Evolutionary conservation across 176 grass and related monocot genomes (phyloP), one percentile per base, ranked within the genome.

Genomic region (Leersia perrieri): DNA sequence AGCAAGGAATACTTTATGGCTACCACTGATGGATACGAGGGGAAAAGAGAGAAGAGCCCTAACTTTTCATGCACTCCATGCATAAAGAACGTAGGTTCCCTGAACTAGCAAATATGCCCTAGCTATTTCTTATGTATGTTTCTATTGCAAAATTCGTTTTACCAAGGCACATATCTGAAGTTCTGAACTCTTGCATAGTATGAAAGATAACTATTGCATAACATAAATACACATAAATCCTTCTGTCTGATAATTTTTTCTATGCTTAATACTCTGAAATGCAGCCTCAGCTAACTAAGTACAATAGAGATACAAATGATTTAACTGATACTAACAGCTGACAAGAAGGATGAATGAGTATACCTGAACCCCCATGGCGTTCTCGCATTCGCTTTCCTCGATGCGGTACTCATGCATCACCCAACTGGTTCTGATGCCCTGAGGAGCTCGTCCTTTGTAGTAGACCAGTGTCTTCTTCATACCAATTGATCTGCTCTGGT

Each of bases 401-500:
- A 99, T 89, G 77, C 96, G 88, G 75, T 99, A 99, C 84, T 99
- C 96, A 77, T 99, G 96, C 96, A 99, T 99, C 58, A 99, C 90
- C 96, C 96, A 99, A 53, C 82, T 70, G 12, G 90, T 98, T 72
- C 95, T 86, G 7, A 95, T 66, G 22, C 95, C 95, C 58, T 95
- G 95, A 66, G 95, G 95, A 80, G 95, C 95, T 70, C 95, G 88
- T 60, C 92, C 95, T 89, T 87, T 80, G 67, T 95, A 96, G 75
- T 96, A 99, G 29, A 99, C 97, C 29, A 99, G 58, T 25, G 97
- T 99, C 85, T 99, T 99, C 93, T 99, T 99, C 97, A 95, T 96
- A 61, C 97, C 97, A 60, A 99, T 93, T 3, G 97, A 70, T 31
- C 97, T 92, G 73, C 74, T 99, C 81, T 99, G 93, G 73, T 75